phyloP scores from a whole-genome alignment of 2,329 filamentous ascomycete genomes.

The Ceratocystis papillata region DNA sequence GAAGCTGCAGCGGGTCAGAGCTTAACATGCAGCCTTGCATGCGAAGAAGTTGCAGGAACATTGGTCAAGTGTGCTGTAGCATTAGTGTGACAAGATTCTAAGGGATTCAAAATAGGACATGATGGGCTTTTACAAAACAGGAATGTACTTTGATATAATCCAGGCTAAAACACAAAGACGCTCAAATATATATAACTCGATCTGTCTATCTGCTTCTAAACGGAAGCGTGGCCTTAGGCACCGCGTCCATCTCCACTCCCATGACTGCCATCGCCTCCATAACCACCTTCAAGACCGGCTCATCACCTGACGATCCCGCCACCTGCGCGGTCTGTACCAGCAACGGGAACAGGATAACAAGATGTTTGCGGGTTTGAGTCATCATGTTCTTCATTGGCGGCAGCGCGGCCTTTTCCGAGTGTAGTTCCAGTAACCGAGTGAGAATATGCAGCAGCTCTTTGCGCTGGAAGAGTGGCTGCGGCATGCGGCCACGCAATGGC shows the following conservation, averaged over 20 bases:
- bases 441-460: slow-evolving; percentile 68
- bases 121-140: background rate
- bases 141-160: background rate
- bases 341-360: slow-evolving; percentile 71
- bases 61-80: slow-evolving; percentile 29
- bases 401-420: slow-evolving; percentile 60
- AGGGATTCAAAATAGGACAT: background rate
- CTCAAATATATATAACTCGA: background rate
- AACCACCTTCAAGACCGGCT: slow-evolving; percentile 47
- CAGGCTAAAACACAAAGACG: background rate
- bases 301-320: slow-evolving; percentile 48
- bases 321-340: slow-evolving; percentile 53
- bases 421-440: slow-evolving; percentile 52
- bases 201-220: slow-evolving; percentile 3
- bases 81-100: background rate
- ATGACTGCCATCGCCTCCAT: slow-evolving; percentile 52
- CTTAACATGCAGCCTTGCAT: slow-evolving; percentile 60
- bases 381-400: slow-evolving; percentile 44
- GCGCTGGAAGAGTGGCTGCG: slow-evolving; percentile 70
- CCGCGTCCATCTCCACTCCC: slow-evolving; percentile 42
- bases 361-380: slow-evolving; percentile 57
- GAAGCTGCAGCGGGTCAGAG: slow-evolving; percentile 45
- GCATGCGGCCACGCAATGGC: slow-evolving; percentile 77
- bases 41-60: slow-evolving; percentile 69
- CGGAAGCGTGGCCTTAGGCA: background rate